Percentiles rank a stretch among this genome's conserved stretches.
Conservation (phyloP, 371 early-diverging fungal genomes). For the Syncephalastrum monosporum region DNA sequence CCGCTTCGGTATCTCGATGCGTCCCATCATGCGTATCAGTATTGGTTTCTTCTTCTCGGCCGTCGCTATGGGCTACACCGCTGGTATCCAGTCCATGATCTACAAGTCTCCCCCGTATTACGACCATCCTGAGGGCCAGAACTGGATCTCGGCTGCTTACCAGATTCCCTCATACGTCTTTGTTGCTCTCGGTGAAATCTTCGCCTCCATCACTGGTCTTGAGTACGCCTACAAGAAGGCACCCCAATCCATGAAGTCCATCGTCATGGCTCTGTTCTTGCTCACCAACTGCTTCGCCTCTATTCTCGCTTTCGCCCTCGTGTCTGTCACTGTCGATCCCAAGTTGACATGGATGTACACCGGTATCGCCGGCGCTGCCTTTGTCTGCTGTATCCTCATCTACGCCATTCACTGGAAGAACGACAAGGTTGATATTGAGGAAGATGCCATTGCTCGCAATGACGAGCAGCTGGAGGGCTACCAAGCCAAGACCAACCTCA, state of each 20-base stretch:
- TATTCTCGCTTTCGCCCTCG: conserved; percentile 62
- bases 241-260: conserved; percentile 69
- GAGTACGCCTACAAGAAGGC: conserved; percentile 79
- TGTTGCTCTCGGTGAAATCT: conserved; percentile 67
- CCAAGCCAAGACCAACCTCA: background rate
- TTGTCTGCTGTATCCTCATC: conserved; percentile 8
- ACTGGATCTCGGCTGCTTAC: conserved; percentile 58
- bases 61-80: conserved; percentile 67
- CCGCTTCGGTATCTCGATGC: conserved; percentile 58
- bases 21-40: conserved; percentile 70
- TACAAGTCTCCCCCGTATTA: conserved; percentile 43
- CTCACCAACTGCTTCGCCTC: conserved; percentile 68
- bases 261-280: conserved; percentile 69
- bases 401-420: conserved; percentile 19
- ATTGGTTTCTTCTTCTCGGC: conserved; percentile 69
- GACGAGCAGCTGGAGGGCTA: conserved; percentile 5
- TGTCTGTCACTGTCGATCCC: conserved; percentile 62
- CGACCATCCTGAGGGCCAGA: conserved; percentile 16
- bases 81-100: conserved; percentile 65
- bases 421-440: conserved; percentile 17
- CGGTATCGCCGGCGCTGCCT: conserved; percentile 27
- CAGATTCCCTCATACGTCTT: conserved; percentile 69
- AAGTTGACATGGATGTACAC: conserved; percentile 63
- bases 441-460: conserved; percentile 20
- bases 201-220: conserved; percentile 71